Conservation (phyloP, 2,329 filamentous ascomycete genomes). For the Xylariaceae sp. region DNA sequence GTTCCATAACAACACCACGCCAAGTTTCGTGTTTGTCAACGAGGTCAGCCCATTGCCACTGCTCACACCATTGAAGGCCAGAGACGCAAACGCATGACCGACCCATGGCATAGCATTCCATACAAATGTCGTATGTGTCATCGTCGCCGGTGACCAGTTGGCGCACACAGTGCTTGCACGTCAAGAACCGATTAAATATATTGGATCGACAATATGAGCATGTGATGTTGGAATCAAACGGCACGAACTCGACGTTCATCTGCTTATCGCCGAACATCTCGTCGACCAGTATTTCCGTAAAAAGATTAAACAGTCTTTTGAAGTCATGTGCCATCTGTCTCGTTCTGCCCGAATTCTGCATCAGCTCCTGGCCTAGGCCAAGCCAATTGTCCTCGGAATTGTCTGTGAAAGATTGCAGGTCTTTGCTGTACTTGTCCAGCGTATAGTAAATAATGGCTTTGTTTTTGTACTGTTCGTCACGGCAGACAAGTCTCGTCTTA, state of each 20-base stretch:
- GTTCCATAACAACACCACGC: constrained; percentile 72
- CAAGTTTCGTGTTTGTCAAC: constrained; percentile 75
- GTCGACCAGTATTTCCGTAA: constrained; percentile 72
- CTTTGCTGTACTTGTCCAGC: constrained; percentile 70
- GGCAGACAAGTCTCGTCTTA: constrained; percentile 83
- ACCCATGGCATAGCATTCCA: constrained; percentile 99
- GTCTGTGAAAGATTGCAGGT: constrained; percentile 52
- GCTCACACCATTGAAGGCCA: constrained; percentile 83
- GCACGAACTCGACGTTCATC: constrained; percentile 67
- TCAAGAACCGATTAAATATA: constrained; percentile 95
- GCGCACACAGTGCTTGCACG: constrained; percentile 79
- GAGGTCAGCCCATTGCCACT: constrained; percentile 81
- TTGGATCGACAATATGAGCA: constrained; percentile 95
- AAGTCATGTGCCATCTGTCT: constrained; percentile 80
- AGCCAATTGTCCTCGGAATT: constrained; percentile 43
- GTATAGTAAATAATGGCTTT: constrained; percentile 93
- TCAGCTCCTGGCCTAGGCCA: constrained; percentile 42
- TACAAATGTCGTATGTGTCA: constrained; percentile 92
- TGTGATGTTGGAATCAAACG: constrained; percentile 86
- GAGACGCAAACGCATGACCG: constrained; percentile 88
- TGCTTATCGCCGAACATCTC: constrained; percentile 79
- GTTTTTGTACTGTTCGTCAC: constrained; percentile 98
- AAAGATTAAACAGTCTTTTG: constrained; percentile 72
- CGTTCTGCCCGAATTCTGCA: constrained; percentile 44
- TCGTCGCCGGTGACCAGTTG: constrained; percentile 62